phyloP scores from a whole-genome alignment of 306 rosid species.

The Dalbergia cochinchinensis region DNA sequence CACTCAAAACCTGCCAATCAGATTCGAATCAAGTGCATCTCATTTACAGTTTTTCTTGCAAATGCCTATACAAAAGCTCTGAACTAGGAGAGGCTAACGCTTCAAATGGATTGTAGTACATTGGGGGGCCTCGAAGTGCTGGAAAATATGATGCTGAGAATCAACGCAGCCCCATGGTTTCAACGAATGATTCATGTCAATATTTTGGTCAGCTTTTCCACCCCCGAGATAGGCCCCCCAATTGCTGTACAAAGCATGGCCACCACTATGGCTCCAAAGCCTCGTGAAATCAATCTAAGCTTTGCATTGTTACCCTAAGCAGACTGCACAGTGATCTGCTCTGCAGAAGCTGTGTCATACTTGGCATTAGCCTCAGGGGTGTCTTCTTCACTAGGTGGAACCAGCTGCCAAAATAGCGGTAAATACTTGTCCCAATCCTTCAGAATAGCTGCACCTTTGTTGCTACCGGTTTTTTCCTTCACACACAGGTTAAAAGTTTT shows the following conservation, averaged over 20 bases:
- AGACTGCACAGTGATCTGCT: conserved; percentile 75
- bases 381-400: conserved; percentile 99
- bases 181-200: conserved; percentile 32
- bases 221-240: conserved; percentile 32
- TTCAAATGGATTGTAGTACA: conserved; percentile 36
- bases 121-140: conserved; percentile 34
- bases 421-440: conserved; percentile 87
- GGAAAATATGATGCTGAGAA: conserved; percentile 47
- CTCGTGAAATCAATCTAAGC: conserved; percentile 11
- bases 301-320: conserved; percentile 59
- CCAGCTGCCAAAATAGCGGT: conserved; percentile 94
- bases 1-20: conserved; percentile 39
- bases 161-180: conserved; percentile 29
- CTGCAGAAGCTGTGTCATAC: conserved; percentile 66
- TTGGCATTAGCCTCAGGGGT: conserved; percentile 92
- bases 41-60: conserved; percentile 60
- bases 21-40: conserved; percentile 44
- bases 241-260: conserved; percentile 49
- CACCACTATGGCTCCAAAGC: conserved; percentile 37
- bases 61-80: conserved; percentile 54
- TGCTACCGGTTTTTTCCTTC: conserved; percentile 96
- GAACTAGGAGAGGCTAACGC: conserved; percentile 37
- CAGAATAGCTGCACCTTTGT: conserved; percentile 80
- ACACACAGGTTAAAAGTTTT: conserved; percentile 29
- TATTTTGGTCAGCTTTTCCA: conserved; percentile 30